Conservation (phyloP, 1,284 basidiomycete species). For the Cystobasidium pallidum region DNA sequence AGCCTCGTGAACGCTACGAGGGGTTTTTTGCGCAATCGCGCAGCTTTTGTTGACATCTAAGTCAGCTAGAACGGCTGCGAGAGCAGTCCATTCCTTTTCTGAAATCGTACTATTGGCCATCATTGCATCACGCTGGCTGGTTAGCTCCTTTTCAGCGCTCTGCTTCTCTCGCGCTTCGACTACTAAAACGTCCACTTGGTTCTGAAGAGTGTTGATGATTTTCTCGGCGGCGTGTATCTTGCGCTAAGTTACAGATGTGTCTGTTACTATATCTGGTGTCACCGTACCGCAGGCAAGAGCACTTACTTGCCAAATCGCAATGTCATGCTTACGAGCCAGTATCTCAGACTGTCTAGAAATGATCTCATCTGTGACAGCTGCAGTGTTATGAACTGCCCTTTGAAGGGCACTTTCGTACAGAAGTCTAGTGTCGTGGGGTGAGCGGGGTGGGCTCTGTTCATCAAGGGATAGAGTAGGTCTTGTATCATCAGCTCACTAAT, state of each 20-base stretch:
- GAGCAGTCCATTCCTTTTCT: slow-evolving; percentile 33
- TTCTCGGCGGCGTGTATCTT: slow-evolving; percentile 43
- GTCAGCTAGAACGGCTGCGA: slow-evolving; percentile 22
- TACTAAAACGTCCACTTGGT: slow-evolving; percentile 38
- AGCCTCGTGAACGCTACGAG: neutral
- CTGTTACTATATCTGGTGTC: neutral
- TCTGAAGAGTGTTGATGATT: slow-evolving; percentile 29
- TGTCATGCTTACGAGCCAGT: slow-evolving; percentile 43
- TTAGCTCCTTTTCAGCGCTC: slow-evolving; percentile 31
- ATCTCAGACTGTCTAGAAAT: slow-evolving; percentile 43
- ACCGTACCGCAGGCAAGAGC: neutral
- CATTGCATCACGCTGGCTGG: slow-evolving; percentile 35
- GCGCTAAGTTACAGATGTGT: slow-evolving; percentile 14
- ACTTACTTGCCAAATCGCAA: slow-evolving; percentile 43
- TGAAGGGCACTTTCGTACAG: slow-evolving; percentile 30
- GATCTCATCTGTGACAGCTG: slow-evolving; percentile 38
- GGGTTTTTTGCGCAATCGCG: neutral
- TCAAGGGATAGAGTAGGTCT: neutral
- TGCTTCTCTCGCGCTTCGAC: slow-evolving; percentile 38
- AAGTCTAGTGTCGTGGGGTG: slow-evolving; percentile 35
- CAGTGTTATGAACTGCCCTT: slow-evolving; percentile 23
- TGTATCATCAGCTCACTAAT: no score
- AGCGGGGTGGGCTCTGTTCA: slow-evolving; percentile 40
- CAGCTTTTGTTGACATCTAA: slow-evolving; percentile 23
- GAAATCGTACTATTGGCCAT: slow-evolving; percentile 24